Conservation (phyloP, 2,329 filamentous ascomycete genomes). For the Neoarthrinium moseri region DNA sequence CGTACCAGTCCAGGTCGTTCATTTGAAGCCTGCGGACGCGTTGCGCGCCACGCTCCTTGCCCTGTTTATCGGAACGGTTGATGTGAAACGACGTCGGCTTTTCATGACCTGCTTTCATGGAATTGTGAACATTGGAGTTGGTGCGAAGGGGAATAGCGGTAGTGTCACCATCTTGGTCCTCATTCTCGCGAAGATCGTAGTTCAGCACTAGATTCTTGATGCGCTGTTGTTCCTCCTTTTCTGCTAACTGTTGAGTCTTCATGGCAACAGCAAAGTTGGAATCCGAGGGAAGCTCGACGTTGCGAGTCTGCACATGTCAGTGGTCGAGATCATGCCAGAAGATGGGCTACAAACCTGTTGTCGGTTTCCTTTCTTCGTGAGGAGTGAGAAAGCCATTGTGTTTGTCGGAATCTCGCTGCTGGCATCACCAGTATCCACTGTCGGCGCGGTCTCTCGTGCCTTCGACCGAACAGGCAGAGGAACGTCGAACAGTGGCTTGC, state of each 20-base stretch:
- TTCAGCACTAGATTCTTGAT: slow-evolving; percentile 98
- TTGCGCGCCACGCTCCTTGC: slow-evolving; percentile 70
- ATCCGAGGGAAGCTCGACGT: slow-evolving; percentile 84
- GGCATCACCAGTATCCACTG: slow-evolving; percentile 34
- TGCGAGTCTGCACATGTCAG: slow-evolving; percentile 65
- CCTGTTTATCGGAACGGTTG: slow-evolving; percentile 55
- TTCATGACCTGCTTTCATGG: slow-evolving; percentile 45
- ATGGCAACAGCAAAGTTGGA: slow-evolving; percentile 95
- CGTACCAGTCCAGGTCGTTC: slow-evolving; percentile 97
- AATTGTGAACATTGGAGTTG: slow-evolving; percentile 51
- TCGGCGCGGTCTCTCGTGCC: slow-evolving; percentile 54
- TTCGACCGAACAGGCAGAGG: slow-evolving; percentile 84
- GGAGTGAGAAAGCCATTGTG: slow-evolving; percentile 95
- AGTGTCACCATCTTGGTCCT: slow-evolving; percentile 74
- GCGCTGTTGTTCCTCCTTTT: slow-evolving; percentile 93
- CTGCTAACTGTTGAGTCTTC: slow-evolving; percentile 92
- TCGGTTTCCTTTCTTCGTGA: slow-evolving; percentile 94
- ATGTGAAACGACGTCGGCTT: slow-evolving; percentile 48
- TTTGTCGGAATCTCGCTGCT: slow-evolving; percentile 35
- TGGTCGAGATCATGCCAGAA: not conserved
- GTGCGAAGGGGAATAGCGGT: slow-evolving; percentile 38
- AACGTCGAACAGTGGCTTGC: slow-evolving; percentile 94
- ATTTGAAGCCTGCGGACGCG: slow-evolving; percentile 88
- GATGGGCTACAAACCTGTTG: slow-evolving; percentile 65
- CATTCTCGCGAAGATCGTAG: slow-evolving; percentile 85